Evolutionary conservation across 2,329 filamentous ascomycete genomes (phyloP).

Genomic region (Claviceps monticola): DNA sequence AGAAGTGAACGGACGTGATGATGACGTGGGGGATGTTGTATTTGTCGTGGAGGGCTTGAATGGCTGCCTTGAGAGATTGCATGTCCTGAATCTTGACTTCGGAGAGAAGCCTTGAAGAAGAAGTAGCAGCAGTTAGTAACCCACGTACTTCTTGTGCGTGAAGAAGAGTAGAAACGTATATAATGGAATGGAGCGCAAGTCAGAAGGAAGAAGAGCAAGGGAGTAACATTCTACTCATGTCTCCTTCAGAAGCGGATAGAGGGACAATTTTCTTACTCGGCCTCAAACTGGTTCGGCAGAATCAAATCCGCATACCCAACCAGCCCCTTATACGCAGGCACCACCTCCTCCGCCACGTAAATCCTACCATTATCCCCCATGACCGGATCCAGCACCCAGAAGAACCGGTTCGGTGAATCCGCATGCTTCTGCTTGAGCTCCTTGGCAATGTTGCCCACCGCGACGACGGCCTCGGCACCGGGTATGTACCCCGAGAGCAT

Average conservation of each 20-base stretch:
- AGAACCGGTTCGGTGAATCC: slow-evolving; percentile 61
- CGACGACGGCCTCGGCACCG: slow-evolving; percentile 68
- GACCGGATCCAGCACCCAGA: slow-evolving; percentile 95
- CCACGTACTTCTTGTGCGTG: background rate
- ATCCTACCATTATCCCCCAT: slow-evolving; percentile 93
- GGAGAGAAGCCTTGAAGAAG: slow-evolving; percentile 52
- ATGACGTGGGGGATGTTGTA: slow-evolving; percentile 78
- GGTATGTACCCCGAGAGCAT: slow-evolving; percentile 93
- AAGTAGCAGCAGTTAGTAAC: background rate
- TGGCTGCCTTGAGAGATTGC: slow-evolving; percentile 55
- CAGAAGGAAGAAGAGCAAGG: background rate
- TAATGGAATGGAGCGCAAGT: background rate
- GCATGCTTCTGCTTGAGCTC: slow-evolving; percentile 58
- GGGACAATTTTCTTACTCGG: slow-evolving; percentile 53
- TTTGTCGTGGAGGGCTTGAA: slow-evolving; percentile 60
- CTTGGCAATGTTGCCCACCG: slow-evolving; percentile 70
- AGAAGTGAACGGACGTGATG: slow-evolving; percentile 75
- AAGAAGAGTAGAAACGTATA: background rate
- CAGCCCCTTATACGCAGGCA: slow-evolving; percentile 76
- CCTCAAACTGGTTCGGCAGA: slow-evolving; percentile 92
- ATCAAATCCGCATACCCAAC: slow-evolving; percentile 78
- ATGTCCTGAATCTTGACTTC: slow-evolving; percentile 73
- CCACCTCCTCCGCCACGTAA: slow-evolving; percentile 83
- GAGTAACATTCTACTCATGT: background rate
- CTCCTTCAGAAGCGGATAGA: background rate